These are phyloP conservation scores for Dipteronia sinensis DNA, from an alignment of 345 rosid species.

Conservation along the genomic window DNA sequence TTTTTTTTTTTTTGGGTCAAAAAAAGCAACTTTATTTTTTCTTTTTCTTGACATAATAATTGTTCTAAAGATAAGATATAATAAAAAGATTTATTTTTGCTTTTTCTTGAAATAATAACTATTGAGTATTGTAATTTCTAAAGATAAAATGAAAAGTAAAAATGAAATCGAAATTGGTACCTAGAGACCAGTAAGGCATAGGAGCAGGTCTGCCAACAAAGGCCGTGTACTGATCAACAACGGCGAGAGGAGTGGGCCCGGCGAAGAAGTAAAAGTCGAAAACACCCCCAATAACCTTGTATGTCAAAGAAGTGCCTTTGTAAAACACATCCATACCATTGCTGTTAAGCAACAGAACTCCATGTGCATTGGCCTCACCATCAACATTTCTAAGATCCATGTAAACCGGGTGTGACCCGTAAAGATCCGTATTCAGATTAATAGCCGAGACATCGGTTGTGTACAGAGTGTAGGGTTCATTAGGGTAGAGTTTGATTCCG, in stretches of 20 bases:
- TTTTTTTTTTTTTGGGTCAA: no score
- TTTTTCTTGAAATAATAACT: neutral
- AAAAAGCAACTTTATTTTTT: neutral
- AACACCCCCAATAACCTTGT: conserved; percentile 92
- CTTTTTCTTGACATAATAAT: neutral
- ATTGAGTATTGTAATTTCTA: no score
- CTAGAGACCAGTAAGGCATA: conserved; percentile 98
- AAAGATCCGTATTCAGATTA: conserved; percentile 81
- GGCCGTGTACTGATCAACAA: conserved; percentile 83
- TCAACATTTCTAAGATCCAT: conserved; percentile 92
- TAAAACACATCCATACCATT: conserved; percentile 98
- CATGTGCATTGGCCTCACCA: conserved; percentile 68
- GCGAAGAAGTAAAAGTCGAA: conserved; percentile 87
- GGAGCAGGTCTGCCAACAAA: conserved; percentile 95
- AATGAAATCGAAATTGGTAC: conserved; percentile 38
- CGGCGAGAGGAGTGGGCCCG: conserved; percentile 74
- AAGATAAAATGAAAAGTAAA: neutral
- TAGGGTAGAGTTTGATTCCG: conserved; percentile 85
- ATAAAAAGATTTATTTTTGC: neutral
- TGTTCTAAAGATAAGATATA: no score
- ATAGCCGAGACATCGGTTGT: conserved; percentile 84
- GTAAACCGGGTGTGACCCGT: conserved; percentile 92
- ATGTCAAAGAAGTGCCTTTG: conserved; percentile 78
- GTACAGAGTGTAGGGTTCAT: conserved; percentile 92
- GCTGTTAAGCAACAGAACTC: conserved; percentile 80